A percentile compares a stretch with the other conserved stretches of the same genome.
Conservation (phyloP, 768 basidiomycete species). For the Tylopilus intermedius region DNA sequence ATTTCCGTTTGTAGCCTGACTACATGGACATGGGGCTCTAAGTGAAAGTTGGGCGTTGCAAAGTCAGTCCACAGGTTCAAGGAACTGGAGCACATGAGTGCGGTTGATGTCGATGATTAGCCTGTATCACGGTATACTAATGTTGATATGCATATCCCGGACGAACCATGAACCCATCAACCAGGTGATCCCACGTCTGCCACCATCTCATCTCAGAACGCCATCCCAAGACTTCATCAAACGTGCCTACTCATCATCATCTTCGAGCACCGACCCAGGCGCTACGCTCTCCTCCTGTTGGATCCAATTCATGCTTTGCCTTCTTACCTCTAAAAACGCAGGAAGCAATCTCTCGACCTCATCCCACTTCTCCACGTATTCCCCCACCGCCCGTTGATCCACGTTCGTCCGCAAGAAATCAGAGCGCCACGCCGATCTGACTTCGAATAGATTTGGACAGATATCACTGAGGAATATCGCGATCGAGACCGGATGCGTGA, state of each 20-base stretch:
- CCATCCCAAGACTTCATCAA: background rate
- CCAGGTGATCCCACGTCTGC: background rate
- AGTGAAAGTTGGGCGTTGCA: too few species aligned
- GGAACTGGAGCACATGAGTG: too few species aligned
- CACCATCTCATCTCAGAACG: too few species aligned
- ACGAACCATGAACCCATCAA: background rate
- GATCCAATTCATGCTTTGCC: slow-evolving; percentile 12
- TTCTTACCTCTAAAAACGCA: slow-evolving; percentile 20
- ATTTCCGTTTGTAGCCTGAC: too few species aligned
- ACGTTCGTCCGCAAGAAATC: background rate
- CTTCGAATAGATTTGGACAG: slow-evolving; percentile 12
- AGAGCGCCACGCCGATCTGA: slow-evolving; percentile 14
- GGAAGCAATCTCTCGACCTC: slow-evolving; percentile 22
- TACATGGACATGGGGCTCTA: too few species aligned
- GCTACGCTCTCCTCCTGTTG: background rate
- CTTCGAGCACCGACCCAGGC: background rate
- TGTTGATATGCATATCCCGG: too few species aligned
- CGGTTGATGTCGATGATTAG: too few species aligned
- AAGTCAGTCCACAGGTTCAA: too few species aligned
- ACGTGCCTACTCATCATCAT: background rate
- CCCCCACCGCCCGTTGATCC: slow-evolving; percentile 7
- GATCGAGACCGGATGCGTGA: slow-evolving; percentile 15
- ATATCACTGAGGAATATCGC: slow-evolving; percentile 26
- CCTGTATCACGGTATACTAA: too few species aligned
- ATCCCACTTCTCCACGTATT: slow-evolving; percentile 17